A percentile compares a stretch with the other conserved stretches of the same genome.
Evolutionary conservation across 805 yeast species (phyloP).

Genomic region (Diddensiella caesifluorescens): DNA sequence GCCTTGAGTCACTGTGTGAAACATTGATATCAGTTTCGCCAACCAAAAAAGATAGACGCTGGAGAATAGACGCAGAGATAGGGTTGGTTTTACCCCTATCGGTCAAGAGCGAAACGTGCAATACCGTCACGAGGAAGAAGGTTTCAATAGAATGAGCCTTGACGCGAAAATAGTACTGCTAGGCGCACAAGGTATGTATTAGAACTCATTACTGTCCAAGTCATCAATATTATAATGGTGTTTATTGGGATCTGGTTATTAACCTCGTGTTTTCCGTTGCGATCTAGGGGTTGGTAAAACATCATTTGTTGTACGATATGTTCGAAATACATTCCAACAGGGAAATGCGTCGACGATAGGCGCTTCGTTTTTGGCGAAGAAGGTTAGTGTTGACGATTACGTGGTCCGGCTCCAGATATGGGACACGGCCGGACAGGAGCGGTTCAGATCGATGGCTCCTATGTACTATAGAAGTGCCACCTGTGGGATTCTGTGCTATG

Average conservation of each 20-base stretch:
- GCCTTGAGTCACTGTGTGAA: too few relatives aligned
- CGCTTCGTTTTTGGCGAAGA: constrained; percentile 33
- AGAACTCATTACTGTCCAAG: too few relatives aligned
- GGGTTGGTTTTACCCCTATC: too few relatives aligned
- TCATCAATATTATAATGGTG: too few relatives aligned
- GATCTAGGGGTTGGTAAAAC: constrained; percentile 32
- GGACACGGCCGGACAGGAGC: constrained; percentile 98
- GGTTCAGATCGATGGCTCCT: constrained; percentile 82
- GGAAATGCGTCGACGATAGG: constrained; percentile 34
- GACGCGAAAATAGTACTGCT: constrained; percentile 34
- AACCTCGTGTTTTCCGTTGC: not conserved
- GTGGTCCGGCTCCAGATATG: constrained; percentile 51
- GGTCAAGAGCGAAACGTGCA: too few relatives aligned
- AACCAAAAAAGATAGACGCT: too few relatives aligned
- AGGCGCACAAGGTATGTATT: constrained; percentile 31
- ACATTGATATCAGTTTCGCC: too few relatives aligned
- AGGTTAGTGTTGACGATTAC: constrained; percentile 31
- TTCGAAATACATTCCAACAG: constrained; percentile 32
- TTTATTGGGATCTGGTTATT: too few relatives aligned
- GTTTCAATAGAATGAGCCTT: constrained; percentile 29
- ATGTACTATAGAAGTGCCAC: constrained; percentile 37
- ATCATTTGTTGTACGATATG: constrained; percentile 33
- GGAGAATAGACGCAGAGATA: too few relatives aligned
- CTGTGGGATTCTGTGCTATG: constrained; percentile 35
- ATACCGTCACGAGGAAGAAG: too few relatives aligned